Evolutionary conservation across 495 filamentous ascomycete species (phyloP), one percentile per base, ranked within the genome.

Genomic region (Evansstolkia leycettana): DNA sequence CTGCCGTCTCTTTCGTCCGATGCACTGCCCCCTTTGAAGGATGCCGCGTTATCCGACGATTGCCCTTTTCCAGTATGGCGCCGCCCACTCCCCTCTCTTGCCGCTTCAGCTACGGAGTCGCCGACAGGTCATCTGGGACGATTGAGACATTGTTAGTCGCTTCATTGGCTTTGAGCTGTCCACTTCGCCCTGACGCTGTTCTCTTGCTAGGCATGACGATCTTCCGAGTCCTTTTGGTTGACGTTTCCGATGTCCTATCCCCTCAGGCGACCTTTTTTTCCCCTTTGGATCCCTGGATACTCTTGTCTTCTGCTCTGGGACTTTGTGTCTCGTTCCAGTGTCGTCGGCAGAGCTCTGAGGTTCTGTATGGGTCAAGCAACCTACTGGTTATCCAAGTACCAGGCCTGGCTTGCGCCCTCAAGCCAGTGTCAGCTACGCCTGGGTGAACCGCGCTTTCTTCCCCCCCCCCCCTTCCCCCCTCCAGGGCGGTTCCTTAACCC

Each of bases 81-180:
- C 9, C 20, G 20, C 9, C 20, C 20, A 23, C 20, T 23, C 20
- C 20, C 20, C 20, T n/a, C n/a, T n/a, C n/a, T n/a, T n/a, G n/a
- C 31, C 40, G 31, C 36, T 28, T 39, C 41, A 38, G 41, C 36
- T 28, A 35, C 36, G 31, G 41, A 10, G 40, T 42, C 34, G 5
- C 40, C 40, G 24, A 42, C 24, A 28, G 40, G 40, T 34, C 19
- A 37, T 33, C 29, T 33, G 20, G 34, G 25, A 31, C 6, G 29
- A 41, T 40, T 34, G 30, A 43, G 34, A 36, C 29, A 25, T 35
- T 38, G 31, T 34, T 33, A 28, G 15, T 38, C 30, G 31, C 31
- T 34, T 35, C 11, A 38, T 43, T 43, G 30, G 36, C 12, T 38
- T 31, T 31, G 36, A 36, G 33, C 33, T 24, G 25, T 24, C 10